Base-by-base conservation (phyloP, 495 filamentous ascomycete genomes). In the Penicillium canariense region DNA sequence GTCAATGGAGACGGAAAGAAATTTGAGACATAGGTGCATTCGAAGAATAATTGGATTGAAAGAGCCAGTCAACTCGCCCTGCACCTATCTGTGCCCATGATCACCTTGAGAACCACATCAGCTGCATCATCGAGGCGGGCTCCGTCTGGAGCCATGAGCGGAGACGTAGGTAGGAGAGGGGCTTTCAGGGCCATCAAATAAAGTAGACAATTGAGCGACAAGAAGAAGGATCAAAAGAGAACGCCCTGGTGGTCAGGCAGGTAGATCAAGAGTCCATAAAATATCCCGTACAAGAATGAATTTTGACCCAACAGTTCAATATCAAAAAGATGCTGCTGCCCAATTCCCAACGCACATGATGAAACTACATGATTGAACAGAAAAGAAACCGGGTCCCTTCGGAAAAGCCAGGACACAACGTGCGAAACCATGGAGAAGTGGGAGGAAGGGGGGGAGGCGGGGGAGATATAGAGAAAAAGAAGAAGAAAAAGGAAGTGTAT, bases 341-440 rank as follows among this genome's bases (percentile, higher is more conserved):
- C 60, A 66, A 55, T 58, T 63, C 50, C 63, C 56, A 68, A 67
- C 61, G 60, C 65, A 67, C 56, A 65, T 62, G 63, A 62, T 63
- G 66, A 62, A 71, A 70, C 66, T 71, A 74, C 71, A 69, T 62
- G 63, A 68, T 47, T 43, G 58, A 65, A 54, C 27, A 68, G 65
- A 67, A 61, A 56, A 53, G 52, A 61, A 68, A 52, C 53, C 47
- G 51, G 59, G 50, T 28, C 49, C 39, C 43, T 40, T 45, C 40
- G 38, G 38, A 26, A 36, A 15, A 43, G 36, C 46, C 28, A 48
- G 31, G 35, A 15, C 45, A 34, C 38, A 35, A 55, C 27, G 15
- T 40, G 25, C 18, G 22, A 38, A 18, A 11, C 36, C 54, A 48
- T 20, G 23, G 43, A 48, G 43, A 51, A 23, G 47, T 45, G 25